A percentile compares a stretch with the other conserved stretches of the same genome.
Evolutionary conservation across 2,329 filamentous ascomycete species (phyloP).

Genomic region (Massarina eburnea): DNA sequence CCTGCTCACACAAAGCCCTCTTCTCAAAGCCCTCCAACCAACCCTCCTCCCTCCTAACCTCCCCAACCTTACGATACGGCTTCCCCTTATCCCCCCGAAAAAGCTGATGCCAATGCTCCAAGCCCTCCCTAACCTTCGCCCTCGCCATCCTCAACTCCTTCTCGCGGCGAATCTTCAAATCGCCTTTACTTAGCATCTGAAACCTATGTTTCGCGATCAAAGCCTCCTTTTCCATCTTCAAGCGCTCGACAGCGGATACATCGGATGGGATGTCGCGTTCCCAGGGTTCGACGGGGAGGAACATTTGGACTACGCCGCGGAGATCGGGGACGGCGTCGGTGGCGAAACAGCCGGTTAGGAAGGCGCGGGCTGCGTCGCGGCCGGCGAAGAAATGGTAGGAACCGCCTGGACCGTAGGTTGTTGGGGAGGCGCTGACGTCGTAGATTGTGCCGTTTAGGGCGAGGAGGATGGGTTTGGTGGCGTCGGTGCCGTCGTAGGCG

Average conservation of each 20-base stretch:
- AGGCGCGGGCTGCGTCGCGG: constrained; percentile 81
- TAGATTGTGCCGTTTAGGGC: constrained; percentile 86
- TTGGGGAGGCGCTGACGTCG: constrained; percentile 69
- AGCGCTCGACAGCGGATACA: constrained; percentile 25
- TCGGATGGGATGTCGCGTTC: constrained; percentile 30
- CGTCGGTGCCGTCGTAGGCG: constrained; percentile 75
- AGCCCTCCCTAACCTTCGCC: constrained; percentile 64
- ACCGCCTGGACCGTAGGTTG: constrained; percentile 67
- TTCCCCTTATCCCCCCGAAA: constrained; percentile 69
- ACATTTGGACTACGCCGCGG: constrained; percentile 86
- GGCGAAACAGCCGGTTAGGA: constrained; percentile 89
- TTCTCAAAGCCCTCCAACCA: constrained; percentile 60
- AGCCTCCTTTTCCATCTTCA: constrained; percentile 28
- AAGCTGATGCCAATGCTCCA: constrained; percentile 82
- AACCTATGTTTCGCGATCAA: constrained; percentile 12
- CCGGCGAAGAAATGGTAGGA: constrained; percentile 87
- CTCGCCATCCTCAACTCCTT: constrained; percentile 67
- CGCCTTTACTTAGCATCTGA: constrained; percentile 21
- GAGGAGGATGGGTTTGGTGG: constrained; percentile 78
- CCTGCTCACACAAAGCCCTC: constrained; percentile 69
- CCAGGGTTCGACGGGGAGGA: constrained; percentile 64
- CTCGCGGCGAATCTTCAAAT: constrained; percentile 56
- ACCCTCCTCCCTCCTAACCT: constrained; percentile 64
- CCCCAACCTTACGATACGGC: constrained; percentile 81
- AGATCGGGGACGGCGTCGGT: constrained; percentile 84